A percentile compares a stretch with the other conserved stretches of the same genome.
Evolutionary conservation across 2,329 filamentous ascomycete species (phyloP).

Genomic region (Macrophomina tecta): DNA sequence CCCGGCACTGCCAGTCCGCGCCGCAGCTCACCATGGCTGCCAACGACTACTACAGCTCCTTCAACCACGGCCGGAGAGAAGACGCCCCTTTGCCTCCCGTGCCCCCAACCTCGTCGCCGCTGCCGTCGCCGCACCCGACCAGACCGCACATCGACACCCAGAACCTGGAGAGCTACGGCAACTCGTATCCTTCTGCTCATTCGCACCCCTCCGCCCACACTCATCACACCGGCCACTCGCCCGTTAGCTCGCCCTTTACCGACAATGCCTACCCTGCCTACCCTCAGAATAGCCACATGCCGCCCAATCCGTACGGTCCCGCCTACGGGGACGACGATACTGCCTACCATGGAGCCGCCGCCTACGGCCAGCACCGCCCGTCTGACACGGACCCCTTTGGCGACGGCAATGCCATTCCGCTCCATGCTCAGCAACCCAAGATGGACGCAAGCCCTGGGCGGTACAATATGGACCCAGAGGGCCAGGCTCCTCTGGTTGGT

Average conservation of each 20-base stretch:
- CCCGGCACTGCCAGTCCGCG: constrained; percentile 8
- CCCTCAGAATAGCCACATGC: constrained; percentile 44
- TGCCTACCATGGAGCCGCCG: constrained; percentile 59
- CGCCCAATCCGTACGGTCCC: constrained; percentile 57
- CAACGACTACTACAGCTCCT: constrained; percentile 67
- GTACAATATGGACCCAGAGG: constrained; percentile 50
- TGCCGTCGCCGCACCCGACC: constrained; percentile 43
- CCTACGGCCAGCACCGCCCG: constrained; percentile 42
- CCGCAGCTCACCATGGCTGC: constrained; percentile 48
- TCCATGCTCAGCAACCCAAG: constrained; percentile 47
- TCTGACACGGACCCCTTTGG: constrained; percentile 57
- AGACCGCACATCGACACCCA: constrained; percentile 42
- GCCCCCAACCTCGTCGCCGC: constrained; percentile 37
- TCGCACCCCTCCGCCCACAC: constrained; percentile 16
- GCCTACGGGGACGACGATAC: constrained; percentile 67
- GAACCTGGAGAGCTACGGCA: constrained; percentile 29
- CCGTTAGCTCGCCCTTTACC: constrained; percentile 64
- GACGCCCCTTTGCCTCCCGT: constrained; percentile 47
- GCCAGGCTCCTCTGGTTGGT: constrained; percentile 37
- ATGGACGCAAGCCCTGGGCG: constrained; percentile 45
- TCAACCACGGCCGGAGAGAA: constrained; percentile 50
- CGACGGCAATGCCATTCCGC: constrained; percentile 56
- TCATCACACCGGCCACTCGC: constrained; percentile 22
- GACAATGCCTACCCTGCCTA: constrained; percentile 69
- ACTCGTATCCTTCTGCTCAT: constrained; percentile 28